Conservation (phyloP, 495 filamentous ascomycete genomes). For the Aspergillus baeticus region DNA sequence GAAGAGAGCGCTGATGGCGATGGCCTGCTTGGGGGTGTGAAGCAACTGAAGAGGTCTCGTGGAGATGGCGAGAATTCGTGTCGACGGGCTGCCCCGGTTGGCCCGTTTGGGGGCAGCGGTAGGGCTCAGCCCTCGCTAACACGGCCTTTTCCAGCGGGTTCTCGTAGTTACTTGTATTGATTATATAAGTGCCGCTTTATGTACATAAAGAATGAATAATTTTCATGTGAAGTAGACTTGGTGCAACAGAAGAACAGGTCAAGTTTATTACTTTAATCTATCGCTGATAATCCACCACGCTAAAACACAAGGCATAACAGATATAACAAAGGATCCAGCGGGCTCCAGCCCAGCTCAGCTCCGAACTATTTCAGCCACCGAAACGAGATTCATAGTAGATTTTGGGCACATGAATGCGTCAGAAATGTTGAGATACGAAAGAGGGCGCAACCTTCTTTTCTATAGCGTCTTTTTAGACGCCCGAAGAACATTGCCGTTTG, state of each 20-base stretch:
- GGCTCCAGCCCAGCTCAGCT: constrained; percentile 2
- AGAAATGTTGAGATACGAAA: no score
- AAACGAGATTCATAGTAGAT: neutral
- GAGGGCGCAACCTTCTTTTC: neutral
- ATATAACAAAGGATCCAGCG: constrained; percentile 4
- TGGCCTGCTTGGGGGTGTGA: constrained; percentile 44
- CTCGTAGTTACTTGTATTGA: neutral
- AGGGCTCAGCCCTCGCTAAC: constrained; percentile 48
- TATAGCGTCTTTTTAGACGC: constrained; percentile 35
- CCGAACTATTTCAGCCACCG: constrained; percentile 2
- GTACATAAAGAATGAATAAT: neutral
- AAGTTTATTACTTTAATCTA: constrained; percentile 13
- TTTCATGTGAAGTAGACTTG: neutral
- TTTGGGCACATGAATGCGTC: neutral
- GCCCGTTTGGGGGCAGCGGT: constrained; percentile 31
- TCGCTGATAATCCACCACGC: constrained; percentile 19
- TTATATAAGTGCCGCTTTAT: neutral
- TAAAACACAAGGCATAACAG: constrained; percentile 11
- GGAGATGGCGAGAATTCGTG: constrained; percentile 38
- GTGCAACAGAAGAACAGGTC: neutral
- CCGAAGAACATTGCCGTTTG: constrained; percentile 24
- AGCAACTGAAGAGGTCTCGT: constrained; percentile 35
- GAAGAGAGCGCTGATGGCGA: constrained; percentile 49
- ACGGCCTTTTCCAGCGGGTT: constrained; percentile 22
- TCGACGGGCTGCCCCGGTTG: constrained; percentile 18